Conservation (phyloP, 2,329 filamentous ascomycete genomes). For the Chrysoporthe austroafricana region DNA sequence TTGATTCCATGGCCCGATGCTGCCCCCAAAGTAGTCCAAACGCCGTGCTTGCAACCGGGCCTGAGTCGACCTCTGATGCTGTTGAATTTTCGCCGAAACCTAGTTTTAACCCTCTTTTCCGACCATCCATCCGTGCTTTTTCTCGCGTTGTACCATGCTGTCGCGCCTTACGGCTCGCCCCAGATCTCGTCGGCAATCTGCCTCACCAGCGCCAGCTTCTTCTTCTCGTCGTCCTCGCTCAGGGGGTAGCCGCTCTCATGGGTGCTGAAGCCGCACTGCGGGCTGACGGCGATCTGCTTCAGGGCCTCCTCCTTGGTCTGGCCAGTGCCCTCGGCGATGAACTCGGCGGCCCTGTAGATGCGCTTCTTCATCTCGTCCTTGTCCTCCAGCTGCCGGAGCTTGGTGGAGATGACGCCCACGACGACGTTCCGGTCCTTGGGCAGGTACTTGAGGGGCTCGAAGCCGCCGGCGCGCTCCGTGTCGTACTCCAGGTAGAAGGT, state of each 20-base stretch:
- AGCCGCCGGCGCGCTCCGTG: slow-evolving; percentile 65
- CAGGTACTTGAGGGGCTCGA: slow-evolving; percentile 65
- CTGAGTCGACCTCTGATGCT: slow-evolving; percentile 25
- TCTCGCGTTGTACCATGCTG: neutral
- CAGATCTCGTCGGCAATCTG: slow-evolving; percentile 75
- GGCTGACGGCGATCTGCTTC: slow-evolving; percentile 68
- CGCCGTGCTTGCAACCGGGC: slow-evolving; percentile 10
- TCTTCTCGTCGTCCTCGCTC: slow-evolving; percentile 70
- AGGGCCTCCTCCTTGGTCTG: slow-evolving; percentile 69
- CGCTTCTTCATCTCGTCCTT: slow-evolving; percentile 65
- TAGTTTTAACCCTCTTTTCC: neutral
- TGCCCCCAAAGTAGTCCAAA: slow-evolving; percentile 5
- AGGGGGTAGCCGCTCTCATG: slow-evolving; percentile 75
- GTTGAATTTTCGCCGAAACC: slow-evolving; percentile 18
- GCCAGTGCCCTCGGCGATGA: slow-evolving; percentile 69
- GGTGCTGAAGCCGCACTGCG: slow-evolving; percentile 75
- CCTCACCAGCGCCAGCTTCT: slow-evolving; percentile 72
- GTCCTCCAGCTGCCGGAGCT: slow-evolving; percentile 64
- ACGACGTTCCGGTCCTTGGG: slow-evolving; percentile 67
- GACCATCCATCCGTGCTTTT: neutral
- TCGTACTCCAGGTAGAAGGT: slow-evolving; percentile 75
- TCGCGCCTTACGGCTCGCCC: slow-evolving; percentile 55
- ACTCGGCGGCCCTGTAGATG: slow-evolving; percentile 65
- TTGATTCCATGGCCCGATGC: slow-evolving; percentile 28
- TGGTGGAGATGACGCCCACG: slow-evolving; percentile 66